A percentile compares a stretch with the other conserved stretches of the same genome.
phyloP scores from a whole-genome alignment of 129 eudicot species.

The Arctium lappa region DNA sequence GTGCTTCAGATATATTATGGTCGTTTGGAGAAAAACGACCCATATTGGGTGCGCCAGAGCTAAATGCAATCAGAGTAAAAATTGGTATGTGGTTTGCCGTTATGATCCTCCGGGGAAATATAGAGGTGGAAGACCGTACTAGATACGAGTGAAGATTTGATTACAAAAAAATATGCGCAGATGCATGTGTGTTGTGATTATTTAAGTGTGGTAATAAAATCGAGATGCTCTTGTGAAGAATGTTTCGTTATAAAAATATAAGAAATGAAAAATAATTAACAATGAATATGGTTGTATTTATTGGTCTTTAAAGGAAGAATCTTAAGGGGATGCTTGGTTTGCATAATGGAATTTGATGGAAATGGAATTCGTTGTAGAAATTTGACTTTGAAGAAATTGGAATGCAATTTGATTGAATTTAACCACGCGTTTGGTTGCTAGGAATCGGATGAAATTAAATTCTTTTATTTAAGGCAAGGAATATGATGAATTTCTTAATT shows the following conservation, averaged over 20 bases:
- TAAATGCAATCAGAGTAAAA: constrained; percentile 37
- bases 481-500: no score
- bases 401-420: no score
- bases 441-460: no score
- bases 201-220: not conserved
- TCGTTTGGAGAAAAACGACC: constrained; percentile 52
- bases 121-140: constrained; percentile 48
- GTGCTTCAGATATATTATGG: constrained; percentile 47
- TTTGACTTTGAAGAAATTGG: no score
- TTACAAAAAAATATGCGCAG: not conserved
- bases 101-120: constrained; percentile 67
- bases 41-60: constrained; percentile 60
- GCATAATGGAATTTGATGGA: no score
- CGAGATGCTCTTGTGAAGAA: not conserved
- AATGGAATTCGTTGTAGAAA: no score
- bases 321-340: not conserved
- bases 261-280: not conserved
- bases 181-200: not conserved
- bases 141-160: not conserved
- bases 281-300: not conserved
- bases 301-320: not conserved
- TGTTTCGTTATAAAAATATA: not conserved
- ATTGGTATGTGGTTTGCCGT: constrained; percentile 43
- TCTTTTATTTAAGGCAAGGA: no score
- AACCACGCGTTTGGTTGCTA: no score